Evolutionary conservation across 768 basidiomycete species (phyloP).

Genomic region (Psilocybe tampanensis): DNA sequence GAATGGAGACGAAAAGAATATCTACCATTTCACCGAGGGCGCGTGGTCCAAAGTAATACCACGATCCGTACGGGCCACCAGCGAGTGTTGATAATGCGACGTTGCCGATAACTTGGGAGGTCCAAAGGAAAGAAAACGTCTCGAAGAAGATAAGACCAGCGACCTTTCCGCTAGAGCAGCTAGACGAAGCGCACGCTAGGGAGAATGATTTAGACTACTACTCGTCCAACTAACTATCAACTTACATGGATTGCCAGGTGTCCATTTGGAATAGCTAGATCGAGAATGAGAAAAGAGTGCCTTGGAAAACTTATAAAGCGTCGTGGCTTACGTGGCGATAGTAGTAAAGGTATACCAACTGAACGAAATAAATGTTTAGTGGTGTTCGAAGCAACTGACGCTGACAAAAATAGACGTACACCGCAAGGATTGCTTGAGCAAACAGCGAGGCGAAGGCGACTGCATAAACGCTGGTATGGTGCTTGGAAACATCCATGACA

Average conservation of each 20-base stretch:
- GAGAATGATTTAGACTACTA: constrained; percentile 4
- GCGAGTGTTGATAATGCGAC: constrained; percentile 79
- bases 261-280: constrained; percentile 64
- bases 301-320: not conserved
- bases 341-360: constrained; percentile 81
- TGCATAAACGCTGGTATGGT: constrained; percentile 79
- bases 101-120: constrained; percentile 79
- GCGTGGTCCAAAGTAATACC: constrained; percentile 87
- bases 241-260: constrained; percentile 73
- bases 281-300: not conserved
- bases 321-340: constrained; percentile 62
- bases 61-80: constrained; percentile 74
- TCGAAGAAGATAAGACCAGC: constrained; percentile 78
- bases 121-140: constrained; percentile 87
- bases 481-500: constrained; percentile 83
- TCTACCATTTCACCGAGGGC: constrained; percentile 64
- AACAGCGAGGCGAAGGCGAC: constrained; percentile 74
- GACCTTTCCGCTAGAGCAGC: constrained; percentile 75
- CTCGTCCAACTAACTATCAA: constrained; percentile 4
- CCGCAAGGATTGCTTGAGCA: constrained; percentile 68
- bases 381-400: not conserved
- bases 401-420: constrained; percentile 45
- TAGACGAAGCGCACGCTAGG: constrained; percentile 47
- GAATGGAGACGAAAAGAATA: not conserved
- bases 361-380: constrained; percentile 4